Percentiles rank a stretch among this genome's conserved stretches.
These are phyloP conservation scores for Verbena officinalis DNA, from an alignment of 257 asterid genomes.

Conservation along the genomic window DNA sequence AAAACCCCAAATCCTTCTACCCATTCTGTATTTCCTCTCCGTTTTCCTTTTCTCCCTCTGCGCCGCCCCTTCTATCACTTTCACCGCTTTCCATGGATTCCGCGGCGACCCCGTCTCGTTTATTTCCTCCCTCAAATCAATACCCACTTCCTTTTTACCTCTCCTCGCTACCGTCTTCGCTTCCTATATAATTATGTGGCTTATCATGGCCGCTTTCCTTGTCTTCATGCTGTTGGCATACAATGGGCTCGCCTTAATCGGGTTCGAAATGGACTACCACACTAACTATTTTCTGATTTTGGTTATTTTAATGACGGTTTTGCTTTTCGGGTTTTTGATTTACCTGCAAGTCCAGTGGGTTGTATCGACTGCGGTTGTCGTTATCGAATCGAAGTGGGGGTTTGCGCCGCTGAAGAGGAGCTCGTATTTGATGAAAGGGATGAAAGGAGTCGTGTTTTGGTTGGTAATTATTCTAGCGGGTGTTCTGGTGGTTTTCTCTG, in stretches of 20 bases:
- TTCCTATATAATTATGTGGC: constrained; percentile 6
- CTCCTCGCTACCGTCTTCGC: constrained; percentile 36
- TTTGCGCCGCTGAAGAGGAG: constrained; percentile 59
- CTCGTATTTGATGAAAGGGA: constrained; percentile 53
- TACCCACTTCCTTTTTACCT: constrained; percentile 48
- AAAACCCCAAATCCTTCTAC: constrained; percentile 23
- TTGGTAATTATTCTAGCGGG: constrained; percentile 33
- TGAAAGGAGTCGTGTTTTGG: constrained; percentile 42
- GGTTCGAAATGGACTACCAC: constrained; percentile 34
- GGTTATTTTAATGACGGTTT: not conserved
- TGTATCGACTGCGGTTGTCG: constrained; percentile 50
- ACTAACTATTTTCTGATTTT: constrained; percentile 26
- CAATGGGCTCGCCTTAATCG: constrained; percentile 25
- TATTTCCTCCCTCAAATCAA: constrained; percentile 49
- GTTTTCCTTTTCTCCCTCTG: constrained; percentile 34
- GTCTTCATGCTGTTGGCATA: constrained; percentile 11
- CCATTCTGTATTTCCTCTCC: constrained; percentile 34
- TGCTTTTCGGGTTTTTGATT: constrained; percentile 24
- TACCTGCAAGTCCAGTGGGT: constrained; percentile 52
- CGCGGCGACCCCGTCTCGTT: constrained; percentile 53
- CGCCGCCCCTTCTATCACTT: constrained; percentile 54
- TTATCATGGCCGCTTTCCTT: not conserved
- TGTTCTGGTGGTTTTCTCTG: constrained; percentile 24
- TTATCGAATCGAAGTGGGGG: constrained; percentile 73
- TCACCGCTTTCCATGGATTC: constrained; percentile 62